phyloP scores from a whole-genome alignment of 1,139 yeast species.

The Yamadazyma trypodendri region DNA sequence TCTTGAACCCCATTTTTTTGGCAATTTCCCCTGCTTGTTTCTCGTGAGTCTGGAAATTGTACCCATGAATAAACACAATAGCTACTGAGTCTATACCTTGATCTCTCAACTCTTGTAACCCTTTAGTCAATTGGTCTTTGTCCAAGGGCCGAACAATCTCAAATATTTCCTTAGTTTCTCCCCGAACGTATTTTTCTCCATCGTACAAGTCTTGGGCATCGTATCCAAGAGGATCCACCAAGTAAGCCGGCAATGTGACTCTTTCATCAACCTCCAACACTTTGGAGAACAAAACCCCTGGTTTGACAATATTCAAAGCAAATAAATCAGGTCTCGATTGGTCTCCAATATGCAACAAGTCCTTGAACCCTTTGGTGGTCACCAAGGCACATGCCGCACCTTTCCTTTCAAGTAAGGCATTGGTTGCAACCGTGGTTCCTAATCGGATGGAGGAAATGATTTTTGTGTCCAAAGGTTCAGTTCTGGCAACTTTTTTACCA shows the following conservation, averaged over 20 bases:
- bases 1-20: conserved; percentile 51
- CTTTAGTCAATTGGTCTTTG: conserved; percentile 32
- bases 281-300: conserved; percentile 57
- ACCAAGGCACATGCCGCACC: conserved; percentile 64
- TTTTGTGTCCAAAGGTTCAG: conserved; percentile 26
- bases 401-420: conserved; percentile 67
- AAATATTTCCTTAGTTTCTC: conserved; percentile 65
- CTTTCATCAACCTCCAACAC: conserved; percentile 73
- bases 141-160: conserved; percentile 53
- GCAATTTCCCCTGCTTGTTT: conserved; percentile 57
- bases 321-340: conserved; percentile 73
- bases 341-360: conserved; percentile 64
- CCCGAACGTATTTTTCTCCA: conserved; percentile 29
- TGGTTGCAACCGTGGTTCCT: conserved; percentile 84
- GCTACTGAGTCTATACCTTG: conserved; percentile 66
- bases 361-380: conserved; percentile 67
- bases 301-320: conserved; percentile 58
- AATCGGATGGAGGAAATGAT: conserved; percentile 54
- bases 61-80: conserved; percentile 67
- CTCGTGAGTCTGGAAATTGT: conserved; percentile 69
- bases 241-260: conserved; percentile 65
- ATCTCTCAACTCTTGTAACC: conserved; percentile 42
- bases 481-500: conserved; percentile 15
- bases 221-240: conserved; percentile 53
- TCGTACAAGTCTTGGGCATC: conserved; percentile 19